A percentile compares a stretch with the other conserved stretches of the same genome.
These are phyloP conservation scores for Neltuma alba DNA, from an alignment of 306 rosid genomes.

Conservation along the genomic window DNA sequence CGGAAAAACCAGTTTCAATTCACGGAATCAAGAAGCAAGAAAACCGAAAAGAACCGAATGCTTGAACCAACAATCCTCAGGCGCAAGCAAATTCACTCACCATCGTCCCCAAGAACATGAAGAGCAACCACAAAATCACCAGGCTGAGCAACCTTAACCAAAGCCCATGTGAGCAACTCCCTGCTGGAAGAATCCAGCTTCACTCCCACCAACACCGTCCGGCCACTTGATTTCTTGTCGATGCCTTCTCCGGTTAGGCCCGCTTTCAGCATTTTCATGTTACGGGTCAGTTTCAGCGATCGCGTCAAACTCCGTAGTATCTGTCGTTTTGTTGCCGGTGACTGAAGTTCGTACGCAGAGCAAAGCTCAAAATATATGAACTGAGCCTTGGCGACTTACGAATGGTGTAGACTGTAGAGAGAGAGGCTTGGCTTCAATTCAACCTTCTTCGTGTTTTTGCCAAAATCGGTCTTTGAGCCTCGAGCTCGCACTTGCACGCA, in stretches of 20 bases:
- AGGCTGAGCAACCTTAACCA: conserved; percentile 89
- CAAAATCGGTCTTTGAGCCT: conserved; percentile 39
- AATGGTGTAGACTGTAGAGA: background rate
- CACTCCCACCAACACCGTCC: conserved; percentile 82
- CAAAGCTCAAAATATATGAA: background rate
- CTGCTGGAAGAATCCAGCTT: conserved; percentile 79
- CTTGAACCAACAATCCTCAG: background rate
- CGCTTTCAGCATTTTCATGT: conserved; percentile 46
- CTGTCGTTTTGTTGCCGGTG: conserved; percentile 40
- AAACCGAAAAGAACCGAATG: background rate
- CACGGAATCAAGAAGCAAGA: conserved; percentile 12
- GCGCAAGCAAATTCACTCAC: conserved; percentile 36
- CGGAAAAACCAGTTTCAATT: conserved; percentile 26
- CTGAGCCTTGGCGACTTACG: background rate
- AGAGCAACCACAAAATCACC: conserved; percentile 85
- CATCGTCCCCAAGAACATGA: conserved; percentile 80
- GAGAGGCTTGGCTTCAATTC: conserved; percentile 42
- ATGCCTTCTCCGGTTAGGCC: conserved; percentile 41
- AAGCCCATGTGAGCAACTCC: conserved; percentile 93
- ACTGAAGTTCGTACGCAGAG: conserved; percentile 12
- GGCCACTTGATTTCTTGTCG: conserved; percentile 43
- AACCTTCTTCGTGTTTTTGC: conserved; percentile 48
- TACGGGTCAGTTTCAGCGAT: background rate
- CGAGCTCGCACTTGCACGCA: conserved; percentile 40
- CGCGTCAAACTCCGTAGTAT: conserved; percentile 28